These are phyloP conservation scores for Fusarium ramigenum DNA, from an alignment of 2,329 filamentous ascomycete species.

Conservation along the genomic window DNA sequence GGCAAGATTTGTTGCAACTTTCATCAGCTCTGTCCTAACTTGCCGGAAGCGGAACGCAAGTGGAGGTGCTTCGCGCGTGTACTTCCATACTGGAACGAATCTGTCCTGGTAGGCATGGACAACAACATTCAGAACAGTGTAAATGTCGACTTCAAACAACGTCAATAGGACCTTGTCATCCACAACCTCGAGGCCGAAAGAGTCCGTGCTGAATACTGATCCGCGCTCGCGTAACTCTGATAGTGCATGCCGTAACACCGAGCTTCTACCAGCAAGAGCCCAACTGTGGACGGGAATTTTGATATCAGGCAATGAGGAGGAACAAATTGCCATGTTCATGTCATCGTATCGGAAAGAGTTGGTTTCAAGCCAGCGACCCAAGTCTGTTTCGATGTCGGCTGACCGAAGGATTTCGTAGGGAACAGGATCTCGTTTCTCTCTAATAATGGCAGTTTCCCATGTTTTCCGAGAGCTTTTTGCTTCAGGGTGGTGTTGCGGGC, in stretches of 20 bases:
- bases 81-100: slow-evolving; percentile 87
- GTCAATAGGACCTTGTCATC: slow-evolving; percentile 66
- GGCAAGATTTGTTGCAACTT: slow-evolving; percentile 75
- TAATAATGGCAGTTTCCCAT: slow-evolving; percentile 45
- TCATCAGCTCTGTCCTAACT: slow-evolving; percentile 88
- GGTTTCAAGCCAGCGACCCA: slow-evolving; percentile 59
- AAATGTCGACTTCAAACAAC: slow-evolving; percentile 76
- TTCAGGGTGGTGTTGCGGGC: slow-evolving; percentile 48
- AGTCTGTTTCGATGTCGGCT: slow-evolving; percentile 71
- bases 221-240: slow-evolving; percentile 59
- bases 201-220: slow-evolving; percentile 39
- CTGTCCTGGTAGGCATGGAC: slow-evolving; percentile 84
- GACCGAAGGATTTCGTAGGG: slow-evolving; percentile 67
- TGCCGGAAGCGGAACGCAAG: slow-evolving; percentile 80
- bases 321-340: slow-evolving; percentile 58
- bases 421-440: slow-evolving; percentile 60
- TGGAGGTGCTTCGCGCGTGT: slow-evolving; percentile 71
- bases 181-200: slow-evolving; percentile 48
- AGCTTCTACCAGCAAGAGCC: slow-evolving; percentile 78
- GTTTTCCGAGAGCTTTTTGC: slow-evolving; percentile 53
- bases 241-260: slow-evolving; percentile 71
- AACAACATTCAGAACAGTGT: slow-evolving; percentile 81
- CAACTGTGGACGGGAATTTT: slow-evolving; percentile 85
- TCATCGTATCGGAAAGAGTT: slow-evolving; percentile 53
- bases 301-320: slow-evolving; percentile 72